phyloP scores from a whole-genome alignment of 1,284 basidiomycete genomes.

The Ceratobasidium sp. region DNA sequence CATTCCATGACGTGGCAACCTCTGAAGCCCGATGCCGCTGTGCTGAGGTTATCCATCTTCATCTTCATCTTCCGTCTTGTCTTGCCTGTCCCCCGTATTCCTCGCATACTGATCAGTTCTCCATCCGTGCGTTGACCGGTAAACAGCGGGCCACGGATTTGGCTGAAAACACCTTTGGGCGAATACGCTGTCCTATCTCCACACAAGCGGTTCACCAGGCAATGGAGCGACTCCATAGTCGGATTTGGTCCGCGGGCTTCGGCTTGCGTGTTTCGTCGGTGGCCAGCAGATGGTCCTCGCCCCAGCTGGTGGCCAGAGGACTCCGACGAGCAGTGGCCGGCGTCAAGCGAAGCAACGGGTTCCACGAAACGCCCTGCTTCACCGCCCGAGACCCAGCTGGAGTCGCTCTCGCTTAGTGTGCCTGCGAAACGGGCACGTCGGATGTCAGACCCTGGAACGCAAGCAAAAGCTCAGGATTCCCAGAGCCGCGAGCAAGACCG shows the following conservation, averaged over 20 bases:
- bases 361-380: no score
- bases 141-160: constrained; percentile 1
- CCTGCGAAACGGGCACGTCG: no score
- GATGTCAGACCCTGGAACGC: no score
- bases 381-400: no score
- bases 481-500: no score
- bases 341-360: no score
- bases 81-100: no score
- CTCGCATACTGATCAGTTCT: no score
- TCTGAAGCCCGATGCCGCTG: neutral
- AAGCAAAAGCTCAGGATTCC: no score
- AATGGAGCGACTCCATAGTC: neutral
- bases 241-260: neutral
- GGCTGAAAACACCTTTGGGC: neutral
- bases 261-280: neutral
- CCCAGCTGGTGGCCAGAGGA: constrained; percentile 6
- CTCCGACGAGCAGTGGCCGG: constrained; percentile 3
- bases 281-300: neutral
- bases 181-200: constrained; percentile 13
- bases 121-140: neutral
- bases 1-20: neutral
- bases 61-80: no score
- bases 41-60: no score
- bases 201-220: neutral
- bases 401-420: no score